phyloP scores from a whole-genome alignment of 1,139 yeast species.

The Taphrina betulina region DNA sequence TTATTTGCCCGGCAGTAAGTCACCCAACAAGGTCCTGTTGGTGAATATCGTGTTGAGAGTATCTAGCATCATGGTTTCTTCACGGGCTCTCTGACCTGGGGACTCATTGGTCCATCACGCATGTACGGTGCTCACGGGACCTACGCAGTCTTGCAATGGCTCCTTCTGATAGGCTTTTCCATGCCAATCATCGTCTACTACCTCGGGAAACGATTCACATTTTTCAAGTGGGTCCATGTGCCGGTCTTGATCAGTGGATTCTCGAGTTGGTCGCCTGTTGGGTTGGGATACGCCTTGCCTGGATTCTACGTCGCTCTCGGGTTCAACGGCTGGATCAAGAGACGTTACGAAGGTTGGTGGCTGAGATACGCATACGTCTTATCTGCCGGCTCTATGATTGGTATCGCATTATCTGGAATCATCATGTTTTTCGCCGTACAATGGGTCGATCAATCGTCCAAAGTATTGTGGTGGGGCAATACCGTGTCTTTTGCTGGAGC shows the following conservation, averaged over 20 bases:
- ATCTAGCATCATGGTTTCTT: not conserved
- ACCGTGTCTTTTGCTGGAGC: constrained; percentile 39
- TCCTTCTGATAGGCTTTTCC: constrained; percentile 57
- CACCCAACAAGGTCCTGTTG: constrained; percentile 50
- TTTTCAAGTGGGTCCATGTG: constrained; percentile 50
- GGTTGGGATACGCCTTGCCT: constrained; percentile 39
- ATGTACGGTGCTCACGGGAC: constrained; percentile 44
- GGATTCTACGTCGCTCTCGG: constrained; percentile 50
- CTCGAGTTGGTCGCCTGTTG: constrained; percentile 55
- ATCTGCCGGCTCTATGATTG: constrained; percentile 56
- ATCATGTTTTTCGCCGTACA: constrained; percentile 52
- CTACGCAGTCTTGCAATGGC: constrained; percentile 41
- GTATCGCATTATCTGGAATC: constrained; percentile 48
- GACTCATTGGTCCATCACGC: constrained; percentile 59
- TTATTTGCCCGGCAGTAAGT: constrained; percentile 39
- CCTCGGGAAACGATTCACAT: constrained; percentile 13
- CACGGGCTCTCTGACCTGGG: constrained; percentile 45
- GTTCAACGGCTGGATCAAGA: constrained; percentile 55
- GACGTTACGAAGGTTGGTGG: constrained; percentile 62
- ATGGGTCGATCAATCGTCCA: constrained; percentile 45
- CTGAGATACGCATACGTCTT: constrained; percentile 39
- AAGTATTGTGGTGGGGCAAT: constrained; percentile 56
- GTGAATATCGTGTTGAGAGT: constrained; percentile 50
- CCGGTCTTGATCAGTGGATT: constrained; percentile 56
- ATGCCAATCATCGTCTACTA: constrained; percentile 50